These are phyloP conservation scores for Picochlorum sp. DNA, from an alignment of 139 green algal species.

Conservation along the genomic window DNA sequence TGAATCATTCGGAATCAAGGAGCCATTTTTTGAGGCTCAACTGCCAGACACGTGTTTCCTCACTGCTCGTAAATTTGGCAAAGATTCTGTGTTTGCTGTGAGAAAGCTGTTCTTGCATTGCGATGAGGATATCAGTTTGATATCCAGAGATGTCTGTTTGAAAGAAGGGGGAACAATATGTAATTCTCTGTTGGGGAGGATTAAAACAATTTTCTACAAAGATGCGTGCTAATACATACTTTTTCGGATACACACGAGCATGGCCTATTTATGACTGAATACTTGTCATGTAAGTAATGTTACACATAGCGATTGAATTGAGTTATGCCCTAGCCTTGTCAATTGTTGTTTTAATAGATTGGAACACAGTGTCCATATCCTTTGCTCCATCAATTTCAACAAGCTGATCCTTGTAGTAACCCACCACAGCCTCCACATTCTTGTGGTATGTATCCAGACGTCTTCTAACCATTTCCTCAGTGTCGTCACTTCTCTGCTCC, in stretches of 20 bases:
- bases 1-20: background rate
- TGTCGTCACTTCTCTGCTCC: slow-evolving; percentile 82
- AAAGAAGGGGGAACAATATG: background rate
- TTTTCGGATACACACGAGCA: background rate
- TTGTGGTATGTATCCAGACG: slow-evolving; percentile 63
- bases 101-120: slow-evolving; percentile 7
- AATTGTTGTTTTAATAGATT: slow-evolving; percentile 40
- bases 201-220: slow-evolving; percentile 11
- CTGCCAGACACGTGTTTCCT: slow-evolving; percentile 14
- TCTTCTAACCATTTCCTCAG: slow-evolving; percentile 77
- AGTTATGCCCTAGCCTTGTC: slow-evolving; percentile 8
- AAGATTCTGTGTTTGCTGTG: background rate
- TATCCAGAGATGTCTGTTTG: slow-evolving; percentile 1
- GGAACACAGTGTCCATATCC: slow-evolving; percentile 69
- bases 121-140: background rate
- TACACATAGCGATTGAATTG: background rate
- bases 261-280: background rate
- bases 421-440: slow-evolving; percentile 70
- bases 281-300: background rate
- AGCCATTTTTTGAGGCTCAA: background rate
- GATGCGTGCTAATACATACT: slow-evolving; percentile 7
- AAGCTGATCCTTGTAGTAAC: slow-evolving; percentile 65
- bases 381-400: slow-evolving; percentile 69
- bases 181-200: background rate
- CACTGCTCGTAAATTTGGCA: slow-evolving; percentile 10